Base-by-base conservation (phyloP, 2,329 filamentous ascomycete species). In the Diplodia scrobiculata region DNA sequence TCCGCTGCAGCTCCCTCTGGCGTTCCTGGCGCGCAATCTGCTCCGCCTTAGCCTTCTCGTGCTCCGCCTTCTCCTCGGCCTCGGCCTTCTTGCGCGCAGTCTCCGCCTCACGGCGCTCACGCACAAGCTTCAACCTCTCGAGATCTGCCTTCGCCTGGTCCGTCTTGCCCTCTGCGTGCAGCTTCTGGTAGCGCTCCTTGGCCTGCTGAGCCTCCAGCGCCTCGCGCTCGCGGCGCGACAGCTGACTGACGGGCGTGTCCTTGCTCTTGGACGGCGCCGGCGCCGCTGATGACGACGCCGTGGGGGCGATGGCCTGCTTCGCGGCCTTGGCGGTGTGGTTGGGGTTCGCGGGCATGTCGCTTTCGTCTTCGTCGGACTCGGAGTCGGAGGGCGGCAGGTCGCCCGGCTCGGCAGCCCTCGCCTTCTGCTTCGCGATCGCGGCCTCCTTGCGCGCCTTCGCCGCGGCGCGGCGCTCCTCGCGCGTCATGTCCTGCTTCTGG, bases 111-210 rank as follows among this genome's bases (percentile, higher is more conserved):
- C 95, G 87, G 81, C 92, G 90, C 84, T 97, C 91, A 55, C 89
- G 87, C 71, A 99, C 92, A 67, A 94, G 76, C 77, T 83, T 87
- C 73, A 99, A 80, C 66, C 95, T 86, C 67, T 92, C 94, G 71
- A 98, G 75, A 79, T 99, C 95, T 5, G 91, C 89, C 77, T 91
- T 90, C 55, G 94, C 93, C 83, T 97, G 91, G 68, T 99, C 95
- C 52, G 95, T 98, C 87, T 98, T 98, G 73, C 94, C 94, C 75
- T 92, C 90, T 66, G 92, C 91, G 74, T 97, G 94, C 72, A 97
- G 79, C 80, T 96, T 96, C 83, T 92, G 86, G 75, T 97, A 97
- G 71, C 88, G 86, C 82, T 97, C 93, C 78, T 92, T 93, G 34
- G 91, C 92, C 76, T 94, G 90, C 69, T 90, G 89, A 1, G 93